A percentile compares a stretch with the other conserved stretches of the same genome.
These are phyloP conservation scores for Dryas octopetala DNA, from an alignment of 306 rosid species.

Conservation along the genomic window DNA sequence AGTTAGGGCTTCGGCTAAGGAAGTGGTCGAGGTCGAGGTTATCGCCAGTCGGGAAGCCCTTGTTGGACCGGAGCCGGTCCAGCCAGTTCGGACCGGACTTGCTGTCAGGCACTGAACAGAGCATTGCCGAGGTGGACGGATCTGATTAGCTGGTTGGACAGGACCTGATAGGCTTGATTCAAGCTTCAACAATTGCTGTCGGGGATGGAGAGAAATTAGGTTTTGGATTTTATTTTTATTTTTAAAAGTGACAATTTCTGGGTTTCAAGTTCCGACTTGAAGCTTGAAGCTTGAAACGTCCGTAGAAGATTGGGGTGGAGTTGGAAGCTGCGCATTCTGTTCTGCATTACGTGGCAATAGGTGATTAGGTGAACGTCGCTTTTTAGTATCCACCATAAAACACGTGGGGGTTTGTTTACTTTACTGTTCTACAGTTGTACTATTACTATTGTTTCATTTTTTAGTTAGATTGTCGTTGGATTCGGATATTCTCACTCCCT, in stretches of 20 bases:
- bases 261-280: background rate
- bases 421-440: too few relatives aligned
- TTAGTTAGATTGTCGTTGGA: too few relatives aligned
- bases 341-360: background rate
- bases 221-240: background rate
- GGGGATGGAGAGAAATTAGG: background rate
- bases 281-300: background rate
- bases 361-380: background rate
- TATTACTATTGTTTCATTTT: too few relatives aligned
- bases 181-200: constrained; percentile 14
- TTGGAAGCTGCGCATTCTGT: background rate
- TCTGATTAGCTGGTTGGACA: background rate
- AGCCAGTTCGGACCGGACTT: constrained; percentile 79
- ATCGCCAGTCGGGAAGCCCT: constrained; percentile 69
- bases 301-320: background rate
- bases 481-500: too few relatives aligned
- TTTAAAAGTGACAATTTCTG: background rate
- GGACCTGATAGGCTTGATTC: background rate
- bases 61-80: constrained; percentile 84
- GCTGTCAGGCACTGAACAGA: constrained; percentile 56
- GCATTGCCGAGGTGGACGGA: constrained; percentile 43
- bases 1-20: constrained; percentile 39
- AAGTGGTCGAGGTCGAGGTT: constrained; percentile 61
- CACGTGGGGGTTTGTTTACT: background rate
- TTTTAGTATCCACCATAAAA: background rate